phyloP scores from a whole-genome alignment of 176 grass and related monocot genomes.

The Lolium rigidum region DNA sequence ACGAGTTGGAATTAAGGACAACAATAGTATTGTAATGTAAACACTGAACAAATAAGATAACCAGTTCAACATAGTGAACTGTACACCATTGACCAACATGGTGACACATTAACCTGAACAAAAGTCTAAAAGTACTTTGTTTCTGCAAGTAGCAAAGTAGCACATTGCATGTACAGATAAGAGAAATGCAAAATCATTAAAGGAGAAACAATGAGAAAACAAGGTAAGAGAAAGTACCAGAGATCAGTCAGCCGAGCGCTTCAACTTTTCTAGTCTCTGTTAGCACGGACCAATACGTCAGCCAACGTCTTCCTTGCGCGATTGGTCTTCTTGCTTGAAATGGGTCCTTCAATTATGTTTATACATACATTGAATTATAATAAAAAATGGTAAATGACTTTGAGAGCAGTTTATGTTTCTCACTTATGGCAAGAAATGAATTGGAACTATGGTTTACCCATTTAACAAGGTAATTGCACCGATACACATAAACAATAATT shows the following conservation, averaged over 20 bases:
- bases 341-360: background rate
- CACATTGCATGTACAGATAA: background rate
- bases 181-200: background rate
- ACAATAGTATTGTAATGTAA: background rate
- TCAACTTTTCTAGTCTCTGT: background rate
- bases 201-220: background rate
- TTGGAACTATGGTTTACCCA: background rate
- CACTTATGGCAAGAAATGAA: background rate
- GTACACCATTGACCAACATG: background rate
- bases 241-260: background rate
- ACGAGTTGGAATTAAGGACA: background rate
- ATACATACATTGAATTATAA: background rate
- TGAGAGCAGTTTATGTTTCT: background rate
- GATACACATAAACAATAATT: background rate
- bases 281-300: background rate
- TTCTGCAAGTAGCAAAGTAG: background rate
- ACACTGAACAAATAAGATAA: background rate
- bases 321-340: background rate
- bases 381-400: background rate
- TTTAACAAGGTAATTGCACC: background rate
- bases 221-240: background rate
- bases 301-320: background rate
- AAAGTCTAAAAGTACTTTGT: background rate
- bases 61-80: background rate
- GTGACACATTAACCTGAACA: background rate